Base-by-base conservation (phyloP, 1,284 basidiomycete genomes). In the Cystobasidium slooffiae region DNA sequence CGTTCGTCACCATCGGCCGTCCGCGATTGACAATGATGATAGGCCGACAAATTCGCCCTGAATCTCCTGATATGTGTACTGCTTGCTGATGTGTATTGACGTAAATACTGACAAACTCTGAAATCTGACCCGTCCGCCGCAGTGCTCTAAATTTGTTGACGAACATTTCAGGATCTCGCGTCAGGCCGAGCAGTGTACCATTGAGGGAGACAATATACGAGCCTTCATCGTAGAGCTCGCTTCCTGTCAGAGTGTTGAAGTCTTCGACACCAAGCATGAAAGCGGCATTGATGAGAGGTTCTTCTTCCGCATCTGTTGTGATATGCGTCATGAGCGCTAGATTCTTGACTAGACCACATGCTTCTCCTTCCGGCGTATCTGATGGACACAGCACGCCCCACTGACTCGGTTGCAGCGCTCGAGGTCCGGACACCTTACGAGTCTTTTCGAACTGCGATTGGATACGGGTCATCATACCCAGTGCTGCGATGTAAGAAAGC, bases 391-490 rank as follows among this genome's bases (percentile, higher is more conserved):
- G 85, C 87, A 99, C 94, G 55, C 97, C 97, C 97, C 97, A 99
- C 84, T 99, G 97, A 85, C 91, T 93, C 10, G 97, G 95, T 82
- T 99, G 97, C 76, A 99, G 84, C 14, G 97, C 96, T 81, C 97
- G 89, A 37, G 97, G 97, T 62, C 97, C 97, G 76, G 93, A 97
- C 72, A 99, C 97, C 82, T 99, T 99, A 70, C 97, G 86, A 16
- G 97, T 99, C 87, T 99, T 99, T 83, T 99, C 97, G 81, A 99
- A 99, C 84, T 99, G 97, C 37, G 93, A 96, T 20, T 92, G 92
- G 78, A 99, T 99, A 59, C 97, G 90, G 9, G 97, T 99, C 97
- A 99, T 99, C 97, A 99, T 99, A 46, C 97, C 97, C 22, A 99
- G 86, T 0, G 97, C 97, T 72, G 94, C 93, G 81, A 99, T 98